Evolutionary conservation across 805 yeast genomes (phyloP).

Genomic region (Candida maesae): DNA sequence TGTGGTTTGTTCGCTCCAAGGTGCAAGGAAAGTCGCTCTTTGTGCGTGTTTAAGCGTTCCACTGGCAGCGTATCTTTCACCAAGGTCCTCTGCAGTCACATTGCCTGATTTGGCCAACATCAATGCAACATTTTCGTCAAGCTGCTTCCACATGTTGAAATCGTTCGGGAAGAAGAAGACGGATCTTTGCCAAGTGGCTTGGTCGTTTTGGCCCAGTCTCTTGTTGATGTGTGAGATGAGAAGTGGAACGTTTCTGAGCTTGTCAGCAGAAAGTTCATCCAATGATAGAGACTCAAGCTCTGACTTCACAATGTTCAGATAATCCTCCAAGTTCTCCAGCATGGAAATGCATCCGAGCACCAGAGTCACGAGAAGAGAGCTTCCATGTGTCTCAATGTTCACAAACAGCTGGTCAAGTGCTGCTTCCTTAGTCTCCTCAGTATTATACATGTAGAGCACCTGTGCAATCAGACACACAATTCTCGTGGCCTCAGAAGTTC

Average conservation of each 20-base stretch:
- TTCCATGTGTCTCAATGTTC: conserved; percentile 59
- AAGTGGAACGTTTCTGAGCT: conserved; percentile 52
- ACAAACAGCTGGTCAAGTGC: conserved; percentile 80
- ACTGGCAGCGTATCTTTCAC: conserved; percentile 46
- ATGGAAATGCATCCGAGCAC: conserved; percentile 79
- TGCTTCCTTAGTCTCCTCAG: conserved; percentile 72
- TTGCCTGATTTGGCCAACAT: conserved; percentile 52
- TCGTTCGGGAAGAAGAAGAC: conserved; percentile 76
- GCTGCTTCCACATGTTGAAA: conserved; percentile 61
- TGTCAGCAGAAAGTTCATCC: conserved; percentile 45
- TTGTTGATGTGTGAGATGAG: conserved; percentile 49
- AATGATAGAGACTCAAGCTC: conserved; percentile 57
- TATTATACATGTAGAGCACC: conserved; percentile 71
- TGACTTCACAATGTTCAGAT: conserved; percentile 56
- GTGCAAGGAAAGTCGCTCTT: conserved; percentile 63
- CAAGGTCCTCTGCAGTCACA: conserved; percentile 47
- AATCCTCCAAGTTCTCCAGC: conserved; percentile 55
- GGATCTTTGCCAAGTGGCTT: conserved; percentile 56
- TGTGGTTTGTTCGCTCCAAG: conserved; percentile 35
- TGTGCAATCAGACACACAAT: conserved; percentile 75
- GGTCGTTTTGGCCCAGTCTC: conserved; percentile 31
- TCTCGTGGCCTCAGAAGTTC: conserved; percentile 52
- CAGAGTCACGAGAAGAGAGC: conserved; percentile 62
- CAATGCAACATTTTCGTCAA: conserved; percentile 54
- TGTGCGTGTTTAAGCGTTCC: conserved; percentile 55